phyloP scores from a whole-genome alignment of 495 filamentous ascomycete species.

The Baudoinia panamericana region DNA sequence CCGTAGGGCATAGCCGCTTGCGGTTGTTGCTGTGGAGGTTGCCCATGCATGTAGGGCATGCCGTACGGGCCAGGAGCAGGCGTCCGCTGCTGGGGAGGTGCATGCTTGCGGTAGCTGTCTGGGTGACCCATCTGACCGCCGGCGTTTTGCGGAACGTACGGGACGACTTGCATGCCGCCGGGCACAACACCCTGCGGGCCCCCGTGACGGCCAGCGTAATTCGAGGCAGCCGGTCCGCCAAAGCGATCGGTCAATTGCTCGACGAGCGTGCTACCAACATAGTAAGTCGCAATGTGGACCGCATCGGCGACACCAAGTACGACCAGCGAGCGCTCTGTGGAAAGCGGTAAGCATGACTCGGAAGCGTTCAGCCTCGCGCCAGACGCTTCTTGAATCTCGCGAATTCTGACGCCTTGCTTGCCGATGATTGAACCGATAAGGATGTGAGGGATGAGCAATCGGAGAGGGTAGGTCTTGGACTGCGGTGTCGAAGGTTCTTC shows the following conservation, averaged over 20 bases:
- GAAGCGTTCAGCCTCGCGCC: conserved; percentile 94
- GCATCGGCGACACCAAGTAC: conserved; percentile 44
- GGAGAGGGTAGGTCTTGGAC: conserved; percentile 94
- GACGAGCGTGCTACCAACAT: conserved; percentile 86
- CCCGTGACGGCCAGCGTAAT: conserved; percentile 90
- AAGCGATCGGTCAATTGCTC: conserved; percentile 95
- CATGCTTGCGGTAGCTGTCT: conserved; percentile 66
- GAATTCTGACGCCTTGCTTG: conserved; percentile 86
- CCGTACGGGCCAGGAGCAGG: conserved; percentile 29
- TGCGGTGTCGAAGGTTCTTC: conserved; percentile 72
- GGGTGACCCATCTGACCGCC: conserved; percentile 83
- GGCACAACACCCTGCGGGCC: conserved; percentile 84
- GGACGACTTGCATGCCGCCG: conserved; percentile 94
- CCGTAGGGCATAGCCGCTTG: conserved; percentile 61
- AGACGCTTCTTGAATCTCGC: conserved; percentile 96
- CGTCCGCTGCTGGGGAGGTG: conserved; percentile 50
- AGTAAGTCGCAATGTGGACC: conserved; percentile 97
- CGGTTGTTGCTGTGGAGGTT: conserved; percentile 43
- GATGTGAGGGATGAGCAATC: conserved; percentile 89
- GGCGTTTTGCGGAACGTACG: conserved; percentile 84
- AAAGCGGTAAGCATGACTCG: conserved; percentile 81
- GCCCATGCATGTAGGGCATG: conserved; percentile 52
- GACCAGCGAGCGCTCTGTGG: conserved; percentile 91
- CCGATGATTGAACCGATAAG: conserved; percentile 98
- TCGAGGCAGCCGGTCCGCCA: conserved; percentile 87